Evolutionary conservation across 768 basidiomycete genomes (phyloP), one percentile per base, ranked within the genome.

Genomic region (Phaffia tasmanica): DNA sequence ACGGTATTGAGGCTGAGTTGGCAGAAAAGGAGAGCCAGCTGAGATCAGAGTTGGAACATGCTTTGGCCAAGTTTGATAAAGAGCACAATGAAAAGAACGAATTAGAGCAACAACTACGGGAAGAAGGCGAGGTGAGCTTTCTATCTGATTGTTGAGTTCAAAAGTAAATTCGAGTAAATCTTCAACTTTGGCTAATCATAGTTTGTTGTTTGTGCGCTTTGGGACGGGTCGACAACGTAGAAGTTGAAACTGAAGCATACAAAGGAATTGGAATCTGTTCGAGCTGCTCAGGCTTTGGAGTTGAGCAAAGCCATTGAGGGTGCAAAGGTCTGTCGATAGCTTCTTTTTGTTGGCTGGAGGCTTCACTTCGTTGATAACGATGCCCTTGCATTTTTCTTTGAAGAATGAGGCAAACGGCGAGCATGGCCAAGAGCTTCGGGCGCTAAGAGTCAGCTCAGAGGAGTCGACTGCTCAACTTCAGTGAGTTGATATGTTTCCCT

Each of bases 381-480:
- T 5, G 9, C 1, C 59, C 49, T 1, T 19, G 6, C n/a, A 4
- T 60, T 42, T 25, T 23, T n/a, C 2, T 3, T 61, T 3, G 16
- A 46, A 61, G 61, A 57, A 50, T 23, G 66, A 67, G 55, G 61
- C 55, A 42, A 42, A 42, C 35, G 35, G 35, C 35, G 35, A 42
- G 35, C 35, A 42, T 42, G 35, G 35, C 4, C 35, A 42, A 42
- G 35, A 42, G 35, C 35, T 42, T 42, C 35, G 35, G 35, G 35
- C 35, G 35, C 35, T 42, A 11, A 42, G 35, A 11, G 35, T 42
- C 21, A 54, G 55, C 9, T 49, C 56, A 3, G 66, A 67, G 48
- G 61, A 67, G 48, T 57, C 61, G 15, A 48, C 23, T 21, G 66
- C 62, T 47, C 66, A 67, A 49, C 56, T 67, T 23, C 61, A 56